Conservation (phyloP, 495 filamentous ascomycete species). For the Cenococcum geophilum region DNA sequence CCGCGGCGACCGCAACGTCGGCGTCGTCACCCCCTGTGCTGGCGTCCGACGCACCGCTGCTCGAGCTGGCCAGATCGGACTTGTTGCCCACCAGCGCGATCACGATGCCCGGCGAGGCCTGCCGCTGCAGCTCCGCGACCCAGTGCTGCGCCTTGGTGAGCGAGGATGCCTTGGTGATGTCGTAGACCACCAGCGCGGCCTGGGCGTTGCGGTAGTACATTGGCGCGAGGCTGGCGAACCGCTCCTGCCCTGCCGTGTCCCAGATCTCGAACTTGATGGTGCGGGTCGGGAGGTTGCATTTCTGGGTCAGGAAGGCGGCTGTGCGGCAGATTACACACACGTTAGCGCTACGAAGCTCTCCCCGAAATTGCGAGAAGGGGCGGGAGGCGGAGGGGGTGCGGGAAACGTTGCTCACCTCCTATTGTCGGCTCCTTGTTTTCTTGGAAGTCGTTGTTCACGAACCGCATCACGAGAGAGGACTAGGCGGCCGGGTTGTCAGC, state of each 20-base stretch:
- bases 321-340: no score
- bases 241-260: conserved; percentile 98
- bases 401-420: conserved; percentile 78
- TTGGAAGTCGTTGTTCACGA: conserved; percentile 99
- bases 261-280: conserved; percentile 99
- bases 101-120: conserved; percentile 95
- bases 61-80: conserved; percentile 59
- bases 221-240: conserved; percentile 90
- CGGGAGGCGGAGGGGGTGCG: conserved; percentile 11
- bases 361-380: background rate
- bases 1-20: conserved; percentile 37
- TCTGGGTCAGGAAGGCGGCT: conserved; percentile 98
- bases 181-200: conserved; percentile 97
- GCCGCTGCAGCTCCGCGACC: conserved; percentile 95
- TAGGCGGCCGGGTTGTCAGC: conserved; percentile 40
- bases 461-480: conserved; percentile 96
- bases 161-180: conserved; percentile 93
- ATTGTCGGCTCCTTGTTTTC: conserved; percentile 99
- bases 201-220: conserved; percentile 99
- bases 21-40: conserved; percentile 29
- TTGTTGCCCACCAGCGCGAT: conserved; percentile 98
- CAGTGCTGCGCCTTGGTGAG: conserved; percentile 96
- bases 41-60: conserved; percentile 34
- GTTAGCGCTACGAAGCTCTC: background rate
- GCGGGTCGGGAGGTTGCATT: conserved; percentile 89